Evolutionary conservation across 768 basidiomycete species (phyloP).

Genomic region (Amanita thiersii): DNA sequence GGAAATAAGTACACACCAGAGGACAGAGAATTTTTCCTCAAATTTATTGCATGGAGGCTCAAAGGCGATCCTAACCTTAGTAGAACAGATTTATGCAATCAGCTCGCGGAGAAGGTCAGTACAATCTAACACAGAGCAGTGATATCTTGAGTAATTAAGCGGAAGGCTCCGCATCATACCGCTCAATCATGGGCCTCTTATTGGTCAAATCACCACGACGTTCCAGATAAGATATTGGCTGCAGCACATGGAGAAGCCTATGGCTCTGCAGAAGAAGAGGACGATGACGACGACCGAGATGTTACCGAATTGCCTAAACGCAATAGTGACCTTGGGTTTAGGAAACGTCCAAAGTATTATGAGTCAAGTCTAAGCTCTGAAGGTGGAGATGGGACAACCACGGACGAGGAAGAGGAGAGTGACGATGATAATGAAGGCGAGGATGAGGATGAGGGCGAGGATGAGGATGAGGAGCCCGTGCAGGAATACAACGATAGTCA

Average conservation of each 20-base stretch:
- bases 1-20: conserved; percentile 62
- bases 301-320: conserved; percentile 2
- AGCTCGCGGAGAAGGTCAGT: conserved; percentile 49
- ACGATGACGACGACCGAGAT: conserved; percentile 13
- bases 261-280: conserved; percentile 16
- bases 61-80: conserved; percentile 44
- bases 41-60: conserved; percentile 56
- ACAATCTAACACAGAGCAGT: conserved; percentile 1
- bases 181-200: conserved; percentile 58
- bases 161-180: conserved; percentile 60
- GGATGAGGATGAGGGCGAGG: conserved; percentile 24
- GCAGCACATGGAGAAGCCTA: conserved; percentile 28
- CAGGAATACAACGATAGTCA: conserved; percentile 29
- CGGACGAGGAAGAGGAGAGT: conserved; percentile 18
- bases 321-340: not conserved
- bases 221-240: conserved; percentile 59
- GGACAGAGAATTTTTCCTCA: conserved; percentile 59
- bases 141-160: conserved; percentile 5
- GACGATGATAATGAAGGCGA: conserved; percentile 20
- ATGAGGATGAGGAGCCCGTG: conserved; percentile 24
- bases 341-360: conserved; percentile 19
- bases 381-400: conserved; percentile 14
- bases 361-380: conserved; percentile 14
- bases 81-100: conserved; percentile 44
- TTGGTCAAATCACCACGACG: conserved; percentile 57